A percentile compares a stretch with the other conserved stretches of the same genome.
phyloP scores from a whole-genome alignment of 495 filamentous ascomycete genomes.

The Penicillium lividum region DNA sequence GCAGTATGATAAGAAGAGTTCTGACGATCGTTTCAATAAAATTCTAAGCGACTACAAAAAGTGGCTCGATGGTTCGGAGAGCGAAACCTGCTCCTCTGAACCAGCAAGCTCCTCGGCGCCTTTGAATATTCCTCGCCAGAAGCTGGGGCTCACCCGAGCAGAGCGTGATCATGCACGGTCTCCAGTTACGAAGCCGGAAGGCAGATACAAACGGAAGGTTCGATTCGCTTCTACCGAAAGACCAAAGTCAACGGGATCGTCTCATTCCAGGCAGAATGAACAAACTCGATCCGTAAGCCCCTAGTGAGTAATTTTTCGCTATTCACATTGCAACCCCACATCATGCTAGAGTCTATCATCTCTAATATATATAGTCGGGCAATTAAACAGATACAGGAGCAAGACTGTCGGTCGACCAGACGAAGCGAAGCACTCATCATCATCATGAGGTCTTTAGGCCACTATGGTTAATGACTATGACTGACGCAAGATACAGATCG shows the following conservation, averaged over 20 bases:
- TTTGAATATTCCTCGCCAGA: not conserved
- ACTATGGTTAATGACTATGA: not conserved
- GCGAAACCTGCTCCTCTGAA: not conserved
- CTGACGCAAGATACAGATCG: not conserved
- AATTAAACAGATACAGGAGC: not conserved
- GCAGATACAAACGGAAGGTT: not conserved
- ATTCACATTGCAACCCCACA: not conserved
- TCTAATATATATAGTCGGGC: not conserved
- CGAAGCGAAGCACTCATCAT: not conserved
- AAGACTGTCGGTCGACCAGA: not conserved
- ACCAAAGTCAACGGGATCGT: not conserved
- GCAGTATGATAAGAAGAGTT: not conserved
- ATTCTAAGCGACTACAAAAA: not conserved
- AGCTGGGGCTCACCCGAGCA: not conserved
- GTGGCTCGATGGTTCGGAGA: not conserved
- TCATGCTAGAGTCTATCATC: not conserved
- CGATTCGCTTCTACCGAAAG: not conserved
- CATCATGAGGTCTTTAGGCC: not conserved
- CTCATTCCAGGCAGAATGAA: not conserved
- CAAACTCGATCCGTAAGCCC: not conserved
- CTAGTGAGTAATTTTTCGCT: not conserved
- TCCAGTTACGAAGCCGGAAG: not conserved
- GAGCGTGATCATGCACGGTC: not conserved
- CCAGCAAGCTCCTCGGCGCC: not conserved
- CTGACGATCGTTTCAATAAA: not conserved